phyloP scores from a whole-genome alignment of 805 yeast species.

The Candida sithepensis region DNA sequence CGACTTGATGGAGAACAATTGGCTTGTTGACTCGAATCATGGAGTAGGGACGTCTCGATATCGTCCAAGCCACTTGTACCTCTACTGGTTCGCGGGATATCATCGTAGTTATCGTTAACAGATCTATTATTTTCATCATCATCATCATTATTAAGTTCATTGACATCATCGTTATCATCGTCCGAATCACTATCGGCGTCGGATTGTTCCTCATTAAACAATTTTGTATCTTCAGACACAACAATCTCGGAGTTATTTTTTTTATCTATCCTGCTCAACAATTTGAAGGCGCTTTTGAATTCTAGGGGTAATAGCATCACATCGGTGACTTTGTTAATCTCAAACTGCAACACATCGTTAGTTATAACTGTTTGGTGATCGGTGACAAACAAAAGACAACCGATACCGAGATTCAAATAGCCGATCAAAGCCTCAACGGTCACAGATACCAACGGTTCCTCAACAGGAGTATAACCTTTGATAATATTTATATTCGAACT shows the following conservation, averaged over 20 bases:
- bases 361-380: slow-evolving; percentile 3
- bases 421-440: slow-evolving; percentile 11
- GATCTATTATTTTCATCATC: slow-evolving; percentile 2
- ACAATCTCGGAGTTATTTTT: too few species aligned
- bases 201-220: background rate
- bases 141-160: slow-evolving; percentile 4
- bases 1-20: background rate
- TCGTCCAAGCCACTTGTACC: slow-evolving; percentile 4
- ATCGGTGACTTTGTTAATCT: slow-evolving; percentile 13
- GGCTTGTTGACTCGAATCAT: background rate
- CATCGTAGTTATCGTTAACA: background rate
- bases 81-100: too few species aligned
- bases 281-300: slow-evolving; percentile 7
- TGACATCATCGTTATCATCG: slow-evolving; percentile 1
- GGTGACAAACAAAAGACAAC: slow-evolving; percentile 19
- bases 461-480: background rate
- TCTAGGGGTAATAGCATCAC: slow-evolving; percentile 18
- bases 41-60: slow-evolving; percentile 4
- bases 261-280: slow-evolving; percentile 1
- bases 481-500: background rate
- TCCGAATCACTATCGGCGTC: background rate
- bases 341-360: slow-evolving; percentile 1
- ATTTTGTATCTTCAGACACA: background rate
- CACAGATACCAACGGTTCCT: background rate
- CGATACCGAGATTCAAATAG: slow-evolving; percentile 10